phyloP scores from a whole-genome alignment of 2,329 filamentous ascomycete genomes.

The Cordyceps cateniannulata region DNA sequence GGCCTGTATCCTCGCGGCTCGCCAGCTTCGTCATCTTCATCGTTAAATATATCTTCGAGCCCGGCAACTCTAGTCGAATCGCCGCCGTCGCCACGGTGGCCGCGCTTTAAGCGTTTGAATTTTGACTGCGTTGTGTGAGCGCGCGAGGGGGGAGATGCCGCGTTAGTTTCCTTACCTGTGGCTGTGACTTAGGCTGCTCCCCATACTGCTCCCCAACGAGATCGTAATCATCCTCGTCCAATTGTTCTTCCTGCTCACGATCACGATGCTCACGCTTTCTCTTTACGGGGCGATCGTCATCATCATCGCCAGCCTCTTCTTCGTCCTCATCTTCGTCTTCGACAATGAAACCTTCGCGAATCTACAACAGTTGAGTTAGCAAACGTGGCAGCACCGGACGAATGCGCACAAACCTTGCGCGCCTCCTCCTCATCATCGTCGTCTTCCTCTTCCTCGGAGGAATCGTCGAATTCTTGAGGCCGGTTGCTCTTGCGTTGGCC shows the following conservation, averaged over 20 bases:
- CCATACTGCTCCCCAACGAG: conserved; percentile 80
- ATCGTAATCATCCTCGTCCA: conserved; percentile 95
- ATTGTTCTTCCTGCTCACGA: conserved; percentile 76
- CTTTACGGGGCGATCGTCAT: conserved; percentile 52
- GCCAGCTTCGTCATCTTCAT: conserved; percentile 74
- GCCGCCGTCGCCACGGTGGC: conserved; percentile 69
- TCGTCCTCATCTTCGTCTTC: conserved; percentile 74
- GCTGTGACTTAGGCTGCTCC: conserved; percentile 51
- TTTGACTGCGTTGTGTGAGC: conserved; percentile 55
- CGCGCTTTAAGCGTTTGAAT: conserved; percentile 94
- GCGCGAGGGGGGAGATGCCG: neutral
- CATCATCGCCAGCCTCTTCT: conserved; percentile 56
- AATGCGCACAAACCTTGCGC: conserved; percentile 51
- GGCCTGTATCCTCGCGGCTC: conserved; percentile 48
- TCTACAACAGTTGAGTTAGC: conserved; percentile 39
- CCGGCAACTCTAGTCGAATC: conserved; percentile 60
- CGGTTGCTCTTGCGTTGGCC: conserved; percentile 42
- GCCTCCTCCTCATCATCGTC: conserved; percentile 86
- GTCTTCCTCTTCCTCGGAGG: conserved; percentile 86
- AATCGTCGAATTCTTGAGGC: conserved; percentile 59
- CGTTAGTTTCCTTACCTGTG: conserved; percentile 55
- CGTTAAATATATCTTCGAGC: conserved; percentile 89
- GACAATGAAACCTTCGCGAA: conserved; percentile 92
- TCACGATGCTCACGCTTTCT: conserved; percentile 72
- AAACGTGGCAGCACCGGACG: neutral